Percentiles rank a stretch among this genome's conserved stretches.
These are phyloP conservation scores for Pachysandra terminalis DNA, from an alignment of 164 flowering plant species.

Conservation along the genomic window DNA sequence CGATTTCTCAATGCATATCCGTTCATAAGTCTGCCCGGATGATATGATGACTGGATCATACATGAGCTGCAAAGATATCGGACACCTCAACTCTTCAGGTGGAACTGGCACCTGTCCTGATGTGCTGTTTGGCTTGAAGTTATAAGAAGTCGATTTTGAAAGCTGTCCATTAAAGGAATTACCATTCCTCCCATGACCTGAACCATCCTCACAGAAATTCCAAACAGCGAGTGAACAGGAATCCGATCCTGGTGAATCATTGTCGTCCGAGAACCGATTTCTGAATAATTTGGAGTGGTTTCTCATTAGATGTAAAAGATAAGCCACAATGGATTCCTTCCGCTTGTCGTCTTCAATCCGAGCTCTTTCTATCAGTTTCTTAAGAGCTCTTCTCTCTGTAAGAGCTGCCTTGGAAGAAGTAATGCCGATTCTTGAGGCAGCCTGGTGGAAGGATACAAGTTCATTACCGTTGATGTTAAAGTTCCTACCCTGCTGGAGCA, in stretches of 20 bases:
- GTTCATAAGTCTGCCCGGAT: slow-evolving; percentile 96
- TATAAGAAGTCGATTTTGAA: slow-evolving; percentile 72
- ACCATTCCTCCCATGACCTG: slow-evolving; percentile 32
- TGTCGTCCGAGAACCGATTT: slow-evolving; percentile 82
- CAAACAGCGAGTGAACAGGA: slow-evolving; percentile 92
- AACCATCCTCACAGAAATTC: slow-evolving; percentile 52
- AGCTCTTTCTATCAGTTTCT: slow-evolving; percentile 80
- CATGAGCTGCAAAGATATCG: slow-evolving; percentile 97
- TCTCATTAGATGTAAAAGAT: slow-evolving; percentile 89
- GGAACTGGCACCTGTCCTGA: slow-evolving; percentile 68
- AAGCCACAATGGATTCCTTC: slow-evolving; percentile 93
- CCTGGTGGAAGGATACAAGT: slow-evolving; percentile 88
- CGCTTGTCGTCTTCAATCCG: slow-evolving; percentile 88
- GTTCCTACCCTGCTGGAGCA: slow-evolving; percentile 89
- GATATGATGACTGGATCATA: slow-evolving; percentile 93
- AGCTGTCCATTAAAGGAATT: slow-evolving; percentile 73
- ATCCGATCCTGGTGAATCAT: slow-evolving; percentile 90
- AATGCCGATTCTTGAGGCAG: slow-evolving; percentile 81
- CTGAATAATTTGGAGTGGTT: slow-evolving; percentile 91
- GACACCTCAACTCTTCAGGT: slow-evolving; percentile 96
- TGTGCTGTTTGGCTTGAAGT: slow-evolving; percentile 50
- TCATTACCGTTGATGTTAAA: slow-evolving; percentile 60
- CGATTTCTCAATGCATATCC: slow-evolving; percentile 97
- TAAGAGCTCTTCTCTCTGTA: slow-evolving; percentile 92
- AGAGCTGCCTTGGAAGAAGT: slow-evolving; percentile 94